phyloP scores from a whole-genome alignment of 2,329 filamentous ascomycete species.

The Claviceps fusiformis region DNA sequence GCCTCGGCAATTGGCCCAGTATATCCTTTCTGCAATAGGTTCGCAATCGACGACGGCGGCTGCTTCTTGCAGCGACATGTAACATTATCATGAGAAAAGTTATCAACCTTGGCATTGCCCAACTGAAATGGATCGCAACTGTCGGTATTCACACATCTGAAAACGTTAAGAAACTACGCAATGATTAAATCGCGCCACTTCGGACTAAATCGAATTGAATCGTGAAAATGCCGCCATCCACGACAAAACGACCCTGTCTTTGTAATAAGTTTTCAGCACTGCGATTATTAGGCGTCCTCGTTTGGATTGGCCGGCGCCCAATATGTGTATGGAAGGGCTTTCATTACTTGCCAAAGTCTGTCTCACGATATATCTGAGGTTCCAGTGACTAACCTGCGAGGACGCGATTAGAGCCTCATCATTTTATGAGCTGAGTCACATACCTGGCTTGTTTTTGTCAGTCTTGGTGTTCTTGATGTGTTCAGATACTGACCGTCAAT shows the following conservation, averaged over 20 bases:
- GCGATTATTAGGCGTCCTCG: neutral
- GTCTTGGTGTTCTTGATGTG: neutral
- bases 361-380: neutral
- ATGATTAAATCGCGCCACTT: slow-evolving; percentile 5
- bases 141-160: slow-evolving; percentile 12
- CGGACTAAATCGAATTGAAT: slow-evolving; percentile 16
- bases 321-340: neutral
- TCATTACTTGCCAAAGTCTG: neutral
- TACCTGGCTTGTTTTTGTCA: neutral
- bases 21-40: slow-evolving; percentile 19
- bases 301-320: neutral
- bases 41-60: slow-evolving; percentile 19
- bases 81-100: slow-evolving; percentile 13
- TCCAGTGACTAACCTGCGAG: neutral
- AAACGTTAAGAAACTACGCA: slow-evolving; percentile 4
- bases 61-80: slow-evolving; percentile 17
- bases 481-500: neutral
- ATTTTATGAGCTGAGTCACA: slow-evolving; percentile 3
- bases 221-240: slow-evolving; percentile 20
- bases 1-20: slow-evolving; percentile 20
- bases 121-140: slow-evolving; percentile 15
- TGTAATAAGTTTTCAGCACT: slow-evolving; percentile 19
- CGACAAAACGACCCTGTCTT: slow-evolving; percentile 15
- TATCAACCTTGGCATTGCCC: slow-evolving; percentile 14
- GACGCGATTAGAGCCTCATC: neutral